Evolutionary conservation across 139 green algal genomes (phyloP).

Genomic region (Pseudopediastrum boryanum): DNA sequence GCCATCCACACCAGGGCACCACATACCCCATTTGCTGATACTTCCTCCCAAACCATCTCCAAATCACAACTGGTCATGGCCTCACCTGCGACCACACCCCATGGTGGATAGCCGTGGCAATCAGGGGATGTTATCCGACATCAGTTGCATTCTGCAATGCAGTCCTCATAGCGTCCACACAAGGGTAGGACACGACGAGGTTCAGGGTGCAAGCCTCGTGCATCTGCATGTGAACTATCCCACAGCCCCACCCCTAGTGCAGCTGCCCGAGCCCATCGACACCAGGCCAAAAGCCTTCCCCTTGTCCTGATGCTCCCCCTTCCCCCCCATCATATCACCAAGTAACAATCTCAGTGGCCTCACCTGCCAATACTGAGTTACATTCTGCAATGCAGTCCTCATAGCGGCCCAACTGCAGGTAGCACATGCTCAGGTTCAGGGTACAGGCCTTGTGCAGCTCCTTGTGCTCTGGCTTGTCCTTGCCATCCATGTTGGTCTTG

Average conservation of each 20-base stretch:
- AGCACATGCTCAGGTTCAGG: conserved; percentile 66
- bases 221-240: conserved; percentile 42
- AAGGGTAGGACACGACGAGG: conserved; percentile 62
- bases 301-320: not conserved
- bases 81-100: conserved; percentile 58
- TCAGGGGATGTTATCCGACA: too few relatives aligned
- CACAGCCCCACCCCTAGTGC: too few relatives aligned
- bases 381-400: conserved; percentile 52
- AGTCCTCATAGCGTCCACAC: conserved; percentile 46
- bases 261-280: too few relatives aligned
- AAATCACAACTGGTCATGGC: too few relatives aligned
- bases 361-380: conserved; percentile 53
- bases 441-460: conserved; percentile 52
- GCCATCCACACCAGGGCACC: too few relatives aligned
- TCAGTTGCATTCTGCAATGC: conserved; percentile 49
- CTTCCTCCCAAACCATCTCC: too few relatives aligned
- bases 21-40: too few relatives aligned
- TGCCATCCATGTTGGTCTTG: conserved; percentile 46
- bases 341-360: conserved; percentile 14
- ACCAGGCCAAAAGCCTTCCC: too few relatives aligned
- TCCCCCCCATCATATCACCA: too few relatives aligned
- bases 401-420: conserved; percentile 59
- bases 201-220: conserved; percentile 59
- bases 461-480: conserved; percentile 8
- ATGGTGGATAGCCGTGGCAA: too few relatives aligned